A percentile compares a stretch with the other conserved stretches of the same genome.
Evolutionary conservation across 148 eudicot species (phyloP).

Genomic region (Fagopyrum homotropicum): DNA sequence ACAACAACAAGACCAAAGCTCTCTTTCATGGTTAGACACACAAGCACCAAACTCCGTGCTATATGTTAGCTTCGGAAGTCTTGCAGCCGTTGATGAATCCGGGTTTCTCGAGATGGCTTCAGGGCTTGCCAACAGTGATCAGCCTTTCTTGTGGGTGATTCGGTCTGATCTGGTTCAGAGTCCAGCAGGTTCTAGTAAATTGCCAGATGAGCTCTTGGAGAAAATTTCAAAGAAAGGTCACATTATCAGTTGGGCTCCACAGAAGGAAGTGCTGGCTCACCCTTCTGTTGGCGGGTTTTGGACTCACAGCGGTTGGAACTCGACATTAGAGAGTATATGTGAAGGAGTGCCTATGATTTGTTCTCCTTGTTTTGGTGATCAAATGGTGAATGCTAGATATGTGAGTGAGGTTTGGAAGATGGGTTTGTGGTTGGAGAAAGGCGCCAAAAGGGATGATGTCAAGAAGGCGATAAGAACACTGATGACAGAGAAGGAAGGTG

Average conservation of each 20-base stretch:
- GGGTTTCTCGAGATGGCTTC: slow-evolving; percentile 36
- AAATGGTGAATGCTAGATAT: slow-evolving; percentile 15
- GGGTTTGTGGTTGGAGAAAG: slow-evolving; percentile 27
- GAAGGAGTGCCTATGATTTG: slow-evolving; percentile 13
- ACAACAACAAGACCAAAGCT: slow-evolving; percentile 21
- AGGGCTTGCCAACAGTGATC: slow-evolving; percentile 42
- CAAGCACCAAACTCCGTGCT: slow-evolving; percentile 32
- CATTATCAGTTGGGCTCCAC: slow-evolving; percentile 23
- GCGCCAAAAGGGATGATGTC: neutral
- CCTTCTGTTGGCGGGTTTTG: slow-evolving; percentile 46
- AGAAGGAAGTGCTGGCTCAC: slow-evolving; percentile 44
- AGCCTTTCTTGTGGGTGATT: slow-evolving; percentile 48
- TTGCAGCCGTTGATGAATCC: slow-evolving; percentile 28
- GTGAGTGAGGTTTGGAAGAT: slow-evolving; percentile 37
- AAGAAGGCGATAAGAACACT: neutral
- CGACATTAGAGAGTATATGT: slow-evolving; percentile 39
- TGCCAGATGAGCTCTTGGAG: slow-evolving; percentile 12
- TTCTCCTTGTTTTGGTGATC: slow-evolving; percentile 13
- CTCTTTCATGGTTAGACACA: slow-evolving; percentile 36
- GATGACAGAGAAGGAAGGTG: neutral
- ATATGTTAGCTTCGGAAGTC: slow-evolving; percentile 53
- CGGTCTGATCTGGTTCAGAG: slow-evolving; percentile 12
- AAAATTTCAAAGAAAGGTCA: neutral
- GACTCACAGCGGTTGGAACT: slow-evolving; percentile 68
- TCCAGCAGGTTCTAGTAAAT: neutral